A percentile compares a stretch with the other conserved stretches of the same genome.
These are phyloP conservation scores for Calonectria henricotiae DNA, from an alignment of 2,329 filamentous ascomycete genomes.

Conservation along the genomic window DNA sequence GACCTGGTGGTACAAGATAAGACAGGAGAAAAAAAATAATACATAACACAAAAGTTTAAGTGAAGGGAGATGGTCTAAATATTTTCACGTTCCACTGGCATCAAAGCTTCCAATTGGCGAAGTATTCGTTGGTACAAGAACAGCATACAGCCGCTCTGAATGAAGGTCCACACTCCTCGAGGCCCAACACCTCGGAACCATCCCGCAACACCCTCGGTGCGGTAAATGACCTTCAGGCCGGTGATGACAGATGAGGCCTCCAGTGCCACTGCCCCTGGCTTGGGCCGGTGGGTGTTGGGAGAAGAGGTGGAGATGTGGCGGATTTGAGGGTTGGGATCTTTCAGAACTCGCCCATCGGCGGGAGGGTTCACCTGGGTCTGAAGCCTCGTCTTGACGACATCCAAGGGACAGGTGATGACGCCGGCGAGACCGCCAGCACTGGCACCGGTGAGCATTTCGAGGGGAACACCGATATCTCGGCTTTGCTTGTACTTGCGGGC, in stretches of 20 bases:
- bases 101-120: constrained; percentile 78
- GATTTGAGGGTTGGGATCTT: constrained; percentile 68
- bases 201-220: constrained; percentile 87
- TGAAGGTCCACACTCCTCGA: constrained; percentile 94
- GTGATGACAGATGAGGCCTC: constrained; percentile 92
- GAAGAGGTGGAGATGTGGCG: constrained; percentile 91
- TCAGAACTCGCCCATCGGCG: constrained; percentile 51
- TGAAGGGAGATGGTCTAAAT: constrained; percentile 43
- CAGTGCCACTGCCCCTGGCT: constrained; percentile 84
- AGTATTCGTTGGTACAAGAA: constrained; percentile 94
- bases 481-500: constrained; percentile 85
- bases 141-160: constrained; percentile 97
- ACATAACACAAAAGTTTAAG: constrained; percentile 21
- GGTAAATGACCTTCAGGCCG: constrained; percentile 90
- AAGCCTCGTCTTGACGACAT: constrained; percentile 96
- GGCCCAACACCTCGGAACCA: constrained; percentile 97
- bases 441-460: constrained; percentile 92
- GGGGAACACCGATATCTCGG: constrained; percentile 85
- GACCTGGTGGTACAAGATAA: constrained; percentile 15
- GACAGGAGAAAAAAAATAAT: constrained; percentile 10
- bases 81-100: constrained; percentile 54
- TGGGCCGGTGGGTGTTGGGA: constrained; percentile 85
- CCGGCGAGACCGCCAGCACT: constrained; percentile 93
- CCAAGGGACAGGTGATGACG: constrained; percentile 93
- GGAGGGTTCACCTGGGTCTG: constrained; percentile 85